These are phyloP conservation scores for Fusarium nygamai DNA, from an alignment of 2,329 filamentous ascomycete genomes.

Conservation along the genomic window DNA sequence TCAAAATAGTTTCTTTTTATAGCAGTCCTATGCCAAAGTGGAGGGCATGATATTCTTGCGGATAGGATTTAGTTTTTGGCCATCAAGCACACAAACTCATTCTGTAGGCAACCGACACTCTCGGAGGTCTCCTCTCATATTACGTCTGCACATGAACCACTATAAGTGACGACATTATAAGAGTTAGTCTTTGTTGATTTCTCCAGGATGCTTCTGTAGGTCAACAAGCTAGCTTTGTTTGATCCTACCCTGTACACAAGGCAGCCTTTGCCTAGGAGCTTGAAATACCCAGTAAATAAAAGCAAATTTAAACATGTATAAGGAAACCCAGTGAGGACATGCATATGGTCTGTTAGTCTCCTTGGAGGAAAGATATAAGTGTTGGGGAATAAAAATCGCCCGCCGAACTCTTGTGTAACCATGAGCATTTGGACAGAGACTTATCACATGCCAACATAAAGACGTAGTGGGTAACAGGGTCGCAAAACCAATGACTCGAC, in stretches of 20 bases:
- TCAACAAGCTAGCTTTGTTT: neutral
- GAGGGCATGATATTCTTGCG: no score
- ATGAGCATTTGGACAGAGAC: neutral
- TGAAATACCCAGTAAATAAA: neutral
- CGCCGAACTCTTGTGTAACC: neutral
- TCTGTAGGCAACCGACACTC: neutral
- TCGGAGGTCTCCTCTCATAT: no score
- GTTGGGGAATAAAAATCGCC: neutral
- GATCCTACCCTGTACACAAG: neutral
- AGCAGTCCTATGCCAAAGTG: neutral
- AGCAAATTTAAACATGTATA: neutral
- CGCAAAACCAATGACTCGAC: neutral
- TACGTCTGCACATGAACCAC: neutral
- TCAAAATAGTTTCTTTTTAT: neutral
- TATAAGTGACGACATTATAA: neutral
- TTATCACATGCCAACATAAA: no score
- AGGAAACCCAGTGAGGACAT: no score
- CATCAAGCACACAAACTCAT: neutral
- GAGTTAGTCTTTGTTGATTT: neutral
- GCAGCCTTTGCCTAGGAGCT: neutral
- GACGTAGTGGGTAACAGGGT: neutral
- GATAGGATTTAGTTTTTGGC: neutral
- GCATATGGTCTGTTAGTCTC: neutral
- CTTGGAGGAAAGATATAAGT: neutral
- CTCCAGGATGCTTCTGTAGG: neutral